phyloP scores from a whole-genome alignment of 2,329 filamentous ascomycete genomes.

The Ploettnerulaceae sp. region DNA sequence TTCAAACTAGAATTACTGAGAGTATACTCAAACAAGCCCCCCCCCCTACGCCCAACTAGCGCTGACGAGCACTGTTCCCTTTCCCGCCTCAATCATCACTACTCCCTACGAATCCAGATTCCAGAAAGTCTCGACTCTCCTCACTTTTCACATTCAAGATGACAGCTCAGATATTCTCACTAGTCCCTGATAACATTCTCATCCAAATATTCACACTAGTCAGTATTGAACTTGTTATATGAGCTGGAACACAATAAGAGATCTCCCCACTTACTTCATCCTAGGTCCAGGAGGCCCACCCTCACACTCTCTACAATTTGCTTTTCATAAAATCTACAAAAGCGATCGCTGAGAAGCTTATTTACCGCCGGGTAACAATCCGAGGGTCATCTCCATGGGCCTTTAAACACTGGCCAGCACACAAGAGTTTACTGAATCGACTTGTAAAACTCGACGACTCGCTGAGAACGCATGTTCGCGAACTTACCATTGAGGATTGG shows the following conservation, averaged over 20 bases:
- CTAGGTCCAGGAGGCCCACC: background rate
- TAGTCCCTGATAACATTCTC: background rate
- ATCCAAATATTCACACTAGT: background rate
- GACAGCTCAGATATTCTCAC: background rate
- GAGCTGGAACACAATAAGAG: background rate
- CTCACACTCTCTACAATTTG: background rate
- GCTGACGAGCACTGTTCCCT: too few species aligned
- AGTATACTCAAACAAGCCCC: too few species aligned
- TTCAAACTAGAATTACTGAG: too few species aligned
- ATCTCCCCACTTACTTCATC: background rate
- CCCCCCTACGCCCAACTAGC: too few species aligned
- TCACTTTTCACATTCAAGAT: too few species aligned
- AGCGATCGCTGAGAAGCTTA: too few species aligned
- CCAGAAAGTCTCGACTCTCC: too few species aligned
- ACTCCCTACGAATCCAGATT: too few species aligned
- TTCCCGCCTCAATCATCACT: too few species aligned
- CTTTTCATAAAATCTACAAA: background rate
- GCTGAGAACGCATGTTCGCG: background rate
- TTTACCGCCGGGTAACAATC: too few species aligned
- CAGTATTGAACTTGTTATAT: too few species aligned
- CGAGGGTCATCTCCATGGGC: background rate
- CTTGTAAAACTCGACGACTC: background rate
- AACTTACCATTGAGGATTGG: background rate
- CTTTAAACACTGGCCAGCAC: background rate
- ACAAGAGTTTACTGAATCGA: background rate